Conservation (phyloP, 192 early-diverging fungal species). For the Backusella liffmaniae region DNA sequence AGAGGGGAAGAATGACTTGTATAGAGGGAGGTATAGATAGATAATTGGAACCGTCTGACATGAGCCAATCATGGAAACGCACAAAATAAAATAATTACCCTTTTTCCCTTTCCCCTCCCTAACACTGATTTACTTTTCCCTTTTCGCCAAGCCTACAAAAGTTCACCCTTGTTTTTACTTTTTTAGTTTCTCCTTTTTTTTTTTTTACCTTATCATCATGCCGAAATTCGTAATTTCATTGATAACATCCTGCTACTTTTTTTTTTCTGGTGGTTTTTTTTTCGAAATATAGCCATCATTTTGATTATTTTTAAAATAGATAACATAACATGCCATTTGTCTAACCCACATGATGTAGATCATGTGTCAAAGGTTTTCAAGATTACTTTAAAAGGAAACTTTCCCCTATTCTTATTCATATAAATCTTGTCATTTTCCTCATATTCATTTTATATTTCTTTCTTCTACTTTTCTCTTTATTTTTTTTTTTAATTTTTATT, state of each 20-base stretch:
- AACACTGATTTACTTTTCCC: not conserved
- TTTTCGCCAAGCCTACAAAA: not conserved
- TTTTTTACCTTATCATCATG: not conserved
- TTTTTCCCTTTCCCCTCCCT: not conserved
- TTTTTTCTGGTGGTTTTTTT: not conserved
- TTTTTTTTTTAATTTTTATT: not conserved
- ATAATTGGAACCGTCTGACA: not conserved
- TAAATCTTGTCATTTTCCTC: not conserved
- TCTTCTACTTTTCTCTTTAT: too few relatives aligned
- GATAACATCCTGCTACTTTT: conserved; percentile 5
- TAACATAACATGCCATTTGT: conserved; percentile 8
- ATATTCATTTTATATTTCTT: not conserved
- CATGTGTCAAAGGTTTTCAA: not conserved
- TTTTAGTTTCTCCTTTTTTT: not conserved
- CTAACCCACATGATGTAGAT: not conserved
- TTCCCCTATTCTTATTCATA: not conserved
- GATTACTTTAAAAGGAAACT: conserved; percentile 12
- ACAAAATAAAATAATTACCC: not conserved
- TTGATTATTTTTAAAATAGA: not conserved
- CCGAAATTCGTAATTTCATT: conserved; percentile 4
- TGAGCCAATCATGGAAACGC: not conserved
- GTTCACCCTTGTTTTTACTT: conserved; percentile 4
- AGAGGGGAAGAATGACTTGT: not conserved
- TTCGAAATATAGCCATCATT: not conserved
- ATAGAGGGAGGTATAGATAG: not conserved